These are phyloP conservation scores for Myriosclerotinia duriaeana DNA, from an alignment of 2,329 filamentous ascomycete genomes.

Conservation along the genomic window DNA sequence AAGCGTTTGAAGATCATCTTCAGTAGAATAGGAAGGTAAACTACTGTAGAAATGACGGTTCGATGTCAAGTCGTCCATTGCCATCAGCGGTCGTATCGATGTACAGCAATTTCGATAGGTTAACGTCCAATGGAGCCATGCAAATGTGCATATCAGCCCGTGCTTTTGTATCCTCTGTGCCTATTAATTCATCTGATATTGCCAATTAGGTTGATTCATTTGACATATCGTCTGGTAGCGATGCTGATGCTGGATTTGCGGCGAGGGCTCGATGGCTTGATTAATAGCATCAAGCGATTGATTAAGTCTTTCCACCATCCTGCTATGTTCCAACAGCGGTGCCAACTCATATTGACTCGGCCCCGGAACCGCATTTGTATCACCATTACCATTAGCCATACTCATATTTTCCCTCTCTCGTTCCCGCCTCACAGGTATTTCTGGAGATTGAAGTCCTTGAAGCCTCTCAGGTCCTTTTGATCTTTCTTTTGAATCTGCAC, in stretches of 20 bases:
- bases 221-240: background rate
- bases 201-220: background rate
- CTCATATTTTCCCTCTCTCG: background rate
- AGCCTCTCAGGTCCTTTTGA: background rate
- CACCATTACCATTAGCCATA: background rate
- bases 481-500: slow-evolving; percentile 21
- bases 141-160: background rate
- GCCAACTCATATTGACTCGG: background rate
- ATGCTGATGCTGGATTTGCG: background rate
- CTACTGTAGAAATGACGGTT: background rate
- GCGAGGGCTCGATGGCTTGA: background rate
- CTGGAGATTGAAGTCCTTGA: background rate
- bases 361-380: background rate
- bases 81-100: background rate
- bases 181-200: background rate
- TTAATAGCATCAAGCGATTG: background rate
- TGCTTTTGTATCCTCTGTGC: background rate
- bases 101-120: background rate
- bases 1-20: background rate
- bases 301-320: background rate
- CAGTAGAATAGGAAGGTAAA: background rate
- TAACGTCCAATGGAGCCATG: background rate
- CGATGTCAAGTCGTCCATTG: background rate
- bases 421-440: background rate
- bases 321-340: background rate